Evolutionary conservation across 1,284 basidiomycete genomes (phyloP).

Genomic region (Mycena citricolor): DNA sequence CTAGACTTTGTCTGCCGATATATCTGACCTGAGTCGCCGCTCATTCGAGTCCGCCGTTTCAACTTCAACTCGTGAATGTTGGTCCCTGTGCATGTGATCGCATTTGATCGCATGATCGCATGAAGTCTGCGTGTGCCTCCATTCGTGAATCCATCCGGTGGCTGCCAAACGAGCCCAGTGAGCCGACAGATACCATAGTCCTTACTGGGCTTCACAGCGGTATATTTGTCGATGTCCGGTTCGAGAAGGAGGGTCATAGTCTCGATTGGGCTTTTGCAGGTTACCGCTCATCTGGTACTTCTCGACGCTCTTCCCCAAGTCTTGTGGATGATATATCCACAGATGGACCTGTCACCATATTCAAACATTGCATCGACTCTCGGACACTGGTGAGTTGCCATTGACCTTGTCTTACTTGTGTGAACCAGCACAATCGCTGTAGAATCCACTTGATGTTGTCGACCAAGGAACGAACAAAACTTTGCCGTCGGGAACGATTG

Average conservation of each 20-base stretch:
- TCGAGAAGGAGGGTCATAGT: conserved; percentile 26
- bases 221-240: conserved; percentile 35
- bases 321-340: conserved; percentile 14
- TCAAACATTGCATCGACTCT: conserved; percentile 34
- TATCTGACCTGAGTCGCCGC: too few species aligned
- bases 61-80: too few species aligned
- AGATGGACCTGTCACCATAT: conserved; percentile 26
- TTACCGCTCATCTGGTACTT: conserved; percentile 27
- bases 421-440: background rate
- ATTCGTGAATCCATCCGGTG: conserved; percentile 34
- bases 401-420: background rate
- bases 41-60: too few species aligned
- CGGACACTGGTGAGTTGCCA: conserved; percentile 25
- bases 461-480: conserved; percentile 32
- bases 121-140: conserved; percentile 22
- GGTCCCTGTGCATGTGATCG: background rate
- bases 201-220: conserved; percentile 30
- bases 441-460: conserved; percentile 23
- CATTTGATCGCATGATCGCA: background rate
- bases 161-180: conserved; percentile 28
- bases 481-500: conserved; percentile 29
- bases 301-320: conserved; percentile 12
- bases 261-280: conserved; percentile 40
- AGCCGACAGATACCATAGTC: conserved; percentile 35
- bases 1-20: too few species aligned